Conservation (phyloP, 805 yeast species). For the Myxozyma kluyveri region DNA sequence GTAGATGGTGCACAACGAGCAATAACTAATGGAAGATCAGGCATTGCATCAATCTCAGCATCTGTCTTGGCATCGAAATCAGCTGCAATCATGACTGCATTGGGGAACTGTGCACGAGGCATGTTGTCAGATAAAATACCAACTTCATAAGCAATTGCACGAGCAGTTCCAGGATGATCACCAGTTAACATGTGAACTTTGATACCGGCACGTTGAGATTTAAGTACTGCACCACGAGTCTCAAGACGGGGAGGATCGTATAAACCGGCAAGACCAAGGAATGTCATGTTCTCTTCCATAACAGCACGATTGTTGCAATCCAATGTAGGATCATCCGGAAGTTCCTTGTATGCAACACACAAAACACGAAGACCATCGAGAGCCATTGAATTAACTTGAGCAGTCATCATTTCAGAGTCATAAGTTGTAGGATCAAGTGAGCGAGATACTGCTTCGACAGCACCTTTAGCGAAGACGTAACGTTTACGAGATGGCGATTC, state of each 20-base stretch:
- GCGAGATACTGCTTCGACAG: constrained; percentile 64
- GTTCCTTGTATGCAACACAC: constrained; percentile 56
- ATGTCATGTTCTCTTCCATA: constrained; percentile 54
- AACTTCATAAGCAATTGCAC: constrained; percentile 76
- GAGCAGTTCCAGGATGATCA: constrained; percentile 76
- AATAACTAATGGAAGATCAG: constrained; percentile 70
- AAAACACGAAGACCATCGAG: constrained; percentile 70
- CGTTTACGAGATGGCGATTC: constrained; percentile 20
- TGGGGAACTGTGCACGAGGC: constrained; percentile 45
- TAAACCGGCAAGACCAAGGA: constrained; percentile 71
- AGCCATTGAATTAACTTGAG: constrained; percentile 58
- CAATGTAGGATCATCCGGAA: constrained; percentile 10
- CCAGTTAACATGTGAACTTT: constrained; percentile 82
- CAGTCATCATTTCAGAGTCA: constrained; percentile 44
- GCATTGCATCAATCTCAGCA: constrained; percentile 57
- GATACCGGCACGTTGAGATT: constrained; percentile 72
- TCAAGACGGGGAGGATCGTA: constrained; percentile 81
- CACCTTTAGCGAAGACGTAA: constrained; percentile 62
- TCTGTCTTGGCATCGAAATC: constrained; percentile 66
- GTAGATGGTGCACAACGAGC: constrained; percentile 84
- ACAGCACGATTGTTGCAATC: constrained; percentile 40
- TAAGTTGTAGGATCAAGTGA: constrained; percentile 44
- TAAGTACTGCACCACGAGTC: constrained; percentile 62
- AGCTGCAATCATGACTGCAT: constrained; percentile 66
- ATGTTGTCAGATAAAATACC: constrained; percentile 59